Evolutionary conservation across 805 yeast species (phyloP).

Genomic region (Saturnispora zaruensis): DNA sequence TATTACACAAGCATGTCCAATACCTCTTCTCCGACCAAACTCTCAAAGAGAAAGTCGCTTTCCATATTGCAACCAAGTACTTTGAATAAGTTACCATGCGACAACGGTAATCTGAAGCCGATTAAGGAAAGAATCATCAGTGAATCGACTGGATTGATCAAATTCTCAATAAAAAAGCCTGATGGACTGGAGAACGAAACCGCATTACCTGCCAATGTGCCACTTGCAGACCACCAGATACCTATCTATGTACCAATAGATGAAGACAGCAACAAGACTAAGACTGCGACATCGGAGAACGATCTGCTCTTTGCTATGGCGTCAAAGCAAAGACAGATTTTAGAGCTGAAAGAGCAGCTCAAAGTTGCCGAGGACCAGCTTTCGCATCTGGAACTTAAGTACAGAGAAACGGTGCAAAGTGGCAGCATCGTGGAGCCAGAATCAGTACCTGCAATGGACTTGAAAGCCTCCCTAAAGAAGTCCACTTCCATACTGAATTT

Average conservation of each 20-base stretch:
- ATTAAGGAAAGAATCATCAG: slow-evolving; percentile 32
- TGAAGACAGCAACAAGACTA: slow-evolving; percentile 3
- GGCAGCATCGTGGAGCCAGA: neutral
- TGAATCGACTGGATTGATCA: slow-evolving; percentile 43
- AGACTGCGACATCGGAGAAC: neutral
- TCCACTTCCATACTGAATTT: slow-evolving; percentile 15
- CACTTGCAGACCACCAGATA: slow-evolving; percentile 10
- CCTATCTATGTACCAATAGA: slow-evolving; percentile 32
- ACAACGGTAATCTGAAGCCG: neutral
- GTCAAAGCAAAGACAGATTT: slow-evolving; percentile 43
- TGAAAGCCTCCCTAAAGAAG: slow-evolving; percentile 8
- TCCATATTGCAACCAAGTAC: slow-evolving; percentile 26
- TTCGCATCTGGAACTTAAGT: slow-evolving; percentile 27
- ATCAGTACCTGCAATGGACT: neutral
- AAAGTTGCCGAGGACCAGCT: slow-evolving; percentile 33
- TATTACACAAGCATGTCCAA: neutral
- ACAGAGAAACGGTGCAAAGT: slow-evolving; percentile 14
- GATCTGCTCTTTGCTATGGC: slow-evolving; percentile 34
- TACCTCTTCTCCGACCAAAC: neutral
- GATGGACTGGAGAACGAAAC: neutral
- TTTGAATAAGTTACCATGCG: slow-evolving; percentile 11
- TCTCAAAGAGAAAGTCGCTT: slow-evolving; percentile 26
- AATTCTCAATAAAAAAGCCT: slow-evolving; percentile 29
- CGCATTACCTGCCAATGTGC: too few relatives aligned
- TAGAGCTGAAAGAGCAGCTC: slow-evolving; percentile 41